A percentile compares a stretch with the other conserved stretches of the same genome.
Conservation (phyloP, 1,139 yeast genomes). For the Sugiyamaella japonica region DNA sequence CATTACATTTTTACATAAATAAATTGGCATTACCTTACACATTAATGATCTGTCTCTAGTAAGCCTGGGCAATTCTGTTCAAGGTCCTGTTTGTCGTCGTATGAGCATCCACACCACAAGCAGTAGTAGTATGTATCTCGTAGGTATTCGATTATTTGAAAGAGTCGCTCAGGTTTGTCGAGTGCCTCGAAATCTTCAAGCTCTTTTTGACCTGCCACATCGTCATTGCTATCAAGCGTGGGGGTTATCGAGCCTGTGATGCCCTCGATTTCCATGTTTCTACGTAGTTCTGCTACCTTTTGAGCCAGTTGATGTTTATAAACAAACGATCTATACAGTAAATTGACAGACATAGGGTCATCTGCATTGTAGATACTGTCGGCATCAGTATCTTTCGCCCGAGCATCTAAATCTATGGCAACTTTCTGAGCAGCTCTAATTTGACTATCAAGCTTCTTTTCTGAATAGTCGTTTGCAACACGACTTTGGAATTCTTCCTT, state of each 20-base stretch:
- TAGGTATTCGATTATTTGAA: constrained; percentile 40
- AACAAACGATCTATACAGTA: constrained; percentile 31
- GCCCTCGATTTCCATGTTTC: constrained; percentile 8
- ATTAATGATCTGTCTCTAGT: constrained; percentile 44
- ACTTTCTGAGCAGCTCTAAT: constrained; percentile 23
- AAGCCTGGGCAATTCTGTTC: constrained; percentile 50
- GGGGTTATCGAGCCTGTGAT: not conserved
- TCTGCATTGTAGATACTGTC: constrained; percentile 18
- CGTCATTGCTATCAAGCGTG: constrained; percentile 17
- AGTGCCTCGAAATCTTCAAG: constrained; percentile 37
- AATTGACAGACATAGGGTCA: constrained; percentile 23
- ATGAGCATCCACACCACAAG: constrained; percentile 50
- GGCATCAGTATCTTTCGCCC: constrained; percentile 14
- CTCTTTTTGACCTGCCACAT: constrained; percentile 19
- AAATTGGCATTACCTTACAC: constrained; percentile 8
- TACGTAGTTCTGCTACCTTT: constrained; percentile 9
- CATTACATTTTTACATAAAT: not conserved
- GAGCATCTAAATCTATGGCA: constrained; percentile 24
- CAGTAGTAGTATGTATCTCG: constrained; percentile 47
- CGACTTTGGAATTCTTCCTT: constrained; percentile 18
- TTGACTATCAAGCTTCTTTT: constrained; percentile 17
- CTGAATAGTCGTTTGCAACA: constrained; percentile 16
- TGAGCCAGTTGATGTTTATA: constrained; percentile 30
- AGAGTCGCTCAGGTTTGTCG: constrained; percentile 34
- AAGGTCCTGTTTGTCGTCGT: constrained; percentile 43